phyloP scores from a whole-genome alignment of 441 rosid species.

The Viola pubescens region DNA sequence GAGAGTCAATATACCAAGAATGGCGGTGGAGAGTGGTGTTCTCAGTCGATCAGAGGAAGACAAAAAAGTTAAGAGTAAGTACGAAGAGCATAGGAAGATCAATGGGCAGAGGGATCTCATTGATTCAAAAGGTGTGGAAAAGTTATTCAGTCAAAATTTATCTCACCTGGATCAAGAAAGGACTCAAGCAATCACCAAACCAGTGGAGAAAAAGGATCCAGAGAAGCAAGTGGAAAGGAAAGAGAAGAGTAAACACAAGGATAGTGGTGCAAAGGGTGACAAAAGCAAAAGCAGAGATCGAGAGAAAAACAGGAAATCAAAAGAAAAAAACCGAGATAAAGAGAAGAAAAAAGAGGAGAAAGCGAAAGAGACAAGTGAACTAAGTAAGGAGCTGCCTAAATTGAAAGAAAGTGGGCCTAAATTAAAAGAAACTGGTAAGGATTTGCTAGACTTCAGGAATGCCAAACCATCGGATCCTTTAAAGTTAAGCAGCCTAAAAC shows the following conservation, averaged over 20 bases:
- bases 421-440: conserved; percentile 26
- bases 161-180: conserved; percentile 30
- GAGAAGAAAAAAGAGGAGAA: conserved; percentile 42
- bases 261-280: conserved; percentile 25
- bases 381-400: conserved; percentile 22
- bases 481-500: conserved; percentile 22
- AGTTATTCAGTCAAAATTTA: conserved; percentile 18
- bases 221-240: conserved; percentile 26
- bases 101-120: conserved; percentile 24
- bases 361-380: conserved; percentile 27
- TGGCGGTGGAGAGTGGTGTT: conserved; percentile 20
- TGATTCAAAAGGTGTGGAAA: conserved; percentile 27
- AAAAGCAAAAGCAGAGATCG: conserved; percentile 32
- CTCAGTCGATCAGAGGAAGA: conserved; percentile 20
- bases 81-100: conserved; percentile 31
- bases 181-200: conserved; percentile 27
- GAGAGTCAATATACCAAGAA: conserved; percentile 19
- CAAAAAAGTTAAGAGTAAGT: conserved; percentile 27
- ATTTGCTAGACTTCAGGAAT: conserved; percentile 24
- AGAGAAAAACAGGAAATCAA: conserved; percentile 29
- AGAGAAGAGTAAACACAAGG: conserved; percentile 33
- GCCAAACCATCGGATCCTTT: conserved; percentile 20
- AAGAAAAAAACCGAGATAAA: conserved; percentile 29
- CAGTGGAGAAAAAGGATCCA: conserved; percentile 31
- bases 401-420: conserved; percentile 24